Conservation (phyloP, 495 filamentous ascomycete species). For the Letharia lupina region DNA sequence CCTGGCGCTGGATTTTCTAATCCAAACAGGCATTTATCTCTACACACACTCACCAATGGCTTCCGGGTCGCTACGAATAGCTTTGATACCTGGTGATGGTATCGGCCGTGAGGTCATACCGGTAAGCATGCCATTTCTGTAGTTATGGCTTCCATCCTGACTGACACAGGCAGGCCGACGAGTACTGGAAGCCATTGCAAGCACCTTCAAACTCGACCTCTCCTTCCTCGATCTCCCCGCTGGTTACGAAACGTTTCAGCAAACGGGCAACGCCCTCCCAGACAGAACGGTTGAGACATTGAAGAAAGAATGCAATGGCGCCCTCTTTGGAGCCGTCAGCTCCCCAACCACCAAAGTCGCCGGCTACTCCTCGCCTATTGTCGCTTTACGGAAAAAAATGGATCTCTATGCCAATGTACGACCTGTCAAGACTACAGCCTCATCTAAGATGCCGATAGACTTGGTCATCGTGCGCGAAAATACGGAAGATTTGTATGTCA, state of each 20-base stretch:
- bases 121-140: conserved; percentile 30
- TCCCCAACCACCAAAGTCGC: conserved; percentile 81
- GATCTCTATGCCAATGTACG: conserved; percentile 96
- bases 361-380: conserved; percentile 95
- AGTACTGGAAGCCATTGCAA: conserved; percentile 80
- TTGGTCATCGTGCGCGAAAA: conserved; percentile 98
- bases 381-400: conserved; percentile 89
- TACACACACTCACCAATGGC: conserved; percentile 28
- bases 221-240: conserved; percentile 87
- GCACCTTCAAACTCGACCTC: conserved; percentile 79
- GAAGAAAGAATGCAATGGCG: conserved; percentile 85
- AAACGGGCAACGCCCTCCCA: conserved; percentile 77
- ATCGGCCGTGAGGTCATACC: conserved; percentile 98
- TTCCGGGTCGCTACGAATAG: conserved; percentile 50
- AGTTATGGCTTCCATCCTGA: conserved; percentile 11
- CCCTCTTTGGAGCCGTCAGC: conserved; percentile 91
- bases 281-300: conserved; percentile 81
- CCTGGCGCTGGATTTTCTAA: no score
- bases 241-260: conserved; percentile 86
- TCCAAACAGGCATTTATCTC: not conserved
- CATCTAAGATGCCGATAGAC: conserved; percentile 63
- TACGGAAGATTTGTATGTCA: conserved; percentile 98
- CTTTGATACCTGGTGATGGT: conserved; percentile 95
- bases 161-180: conserved; percentile 62
- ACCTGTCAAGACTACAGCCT: conserved; percentile 76